These are phyloP conservation scores for Suhomyces atakaporum DNA, from an alignment of 1,139 yeast species.

Conservation along the genomic window DNA sequence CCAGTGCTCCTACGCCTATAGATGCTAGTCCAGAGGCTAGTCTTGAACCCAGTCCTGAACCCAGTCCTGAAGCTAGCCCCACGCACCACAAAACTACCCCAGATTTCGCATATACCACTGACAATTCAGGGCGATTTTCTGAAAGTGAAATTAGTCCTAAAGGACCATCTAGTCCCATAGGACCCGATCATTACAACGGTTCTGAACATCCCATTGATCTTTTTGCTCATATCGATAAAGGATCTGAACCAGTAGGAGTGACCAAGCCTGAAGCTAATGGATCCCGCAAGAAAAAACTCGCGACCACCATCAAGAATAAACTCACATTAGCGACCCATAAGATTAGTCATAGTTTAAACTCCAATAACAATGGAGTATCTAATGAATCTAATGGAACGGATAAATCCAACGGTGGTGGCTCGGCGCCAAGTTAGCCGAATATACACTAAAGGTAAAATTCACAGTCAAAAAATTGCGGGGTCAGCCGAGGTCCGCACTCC, in stretches of 20 bases:
- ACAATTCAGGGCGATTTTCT: not conserved
- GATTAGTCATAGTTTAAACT: slow-evolving; percentile 7
- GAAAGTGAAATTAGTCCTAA: slow-evolving; percentile 3
- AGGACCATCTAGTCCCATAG: slow-evolving; percentile 3
- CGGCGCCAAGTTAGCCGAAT: slow-evolving; percentile 3
- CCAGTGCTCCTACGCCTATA: slow-evolving; percentile 5
- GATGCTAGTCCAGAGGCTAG: slow-evolving; percentile 9
- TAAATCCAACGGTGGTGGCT: slow-evolving; percentile 1
- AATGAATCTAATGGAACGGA: slow-evolving; percentile 2
- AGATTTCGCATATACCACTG: slow-evolving; percentile 7
- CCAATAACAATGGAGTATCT: too few relatives aligned
- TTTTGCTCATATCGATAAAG: slow-evolving; percentile 5
- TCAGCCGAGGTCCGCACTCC: not conserved
- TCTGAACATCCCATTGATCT: not conserved
- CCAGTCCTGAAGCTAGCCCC: too few relatives aligned
- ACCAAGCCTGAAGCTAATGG: not conserved
- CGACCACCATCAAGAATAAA: slow-evolving; percentile 9
- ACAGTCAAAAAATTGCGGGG: not conserved
- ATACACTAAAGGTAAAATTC: too few relatives aligned
- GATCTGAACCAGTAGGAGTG: not conserved
- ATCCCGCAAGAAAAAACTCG: slow-evolving; percentile 5
- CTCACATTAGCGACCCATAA: slow-evolving; percentile 9
- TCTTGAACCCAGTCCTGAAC: not conserved
- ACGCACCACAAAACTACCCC: too few relatives aligned
- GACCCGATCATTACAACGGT: not conserved